A percentile compares a stretch with the other conserved stretches of the same genome.
Evolutionary conservation across 73 alveolate genomes (phyloP).

Genomic region (Strombidium stylifer): DNA sequence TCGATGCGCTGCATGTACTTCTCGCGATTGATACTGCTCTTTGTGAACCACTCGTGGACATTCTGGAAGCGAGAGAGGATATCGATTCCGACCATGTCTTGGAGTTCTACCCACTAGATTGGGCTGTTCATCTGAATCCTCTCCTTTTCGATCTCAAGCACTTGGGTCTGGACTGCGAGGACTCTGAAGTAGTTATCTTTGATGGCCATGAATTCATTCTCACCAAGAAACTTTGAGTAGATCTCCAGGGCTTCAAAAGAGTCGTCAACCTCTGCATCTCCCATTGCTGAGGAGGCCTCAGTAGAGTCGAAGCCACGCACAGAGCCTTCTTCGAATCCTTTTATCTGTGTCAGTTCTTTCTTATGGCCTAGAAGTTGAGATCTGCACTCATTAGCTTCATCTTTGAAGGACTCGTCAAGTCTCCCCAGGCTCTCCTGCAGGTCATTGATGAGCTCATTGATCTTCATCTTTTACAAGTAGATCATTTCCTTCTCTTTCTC

Average conservation of each 20-base stretch:
- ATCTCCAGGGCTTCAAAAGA: slow-evolving; percentile 47
- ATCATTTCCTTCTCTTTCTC: no score
- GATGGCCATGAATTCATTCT: slow-evolving; percentile 44
- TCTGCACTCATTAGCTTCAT: no score
- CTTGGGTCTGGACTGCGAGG: slow-evolving; percentile 30
- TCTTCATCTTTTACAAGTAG: no score
- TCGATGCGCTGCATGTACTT: slow-evolving; percentile 48
- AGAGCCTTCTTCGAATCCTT: no score
- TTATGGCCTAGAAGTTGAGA: no score
- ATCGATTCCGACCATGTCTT: slow-evolving; percentile 5
- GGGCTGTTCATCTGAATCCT: slow-evolving; percentile 40
- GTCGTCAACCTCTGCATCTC: no score
- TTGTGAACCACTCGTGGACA: slow-evolving; percentile 31
- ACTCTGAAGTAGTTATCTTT: slow-evolving; percentile 50
- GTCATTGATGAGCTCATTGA: no score
- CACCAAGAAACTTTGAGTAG: slow-evolving; percentile 53
- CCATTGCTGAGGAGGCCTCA: no score
- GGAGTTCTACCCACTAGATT: slow-evolving; percentile 10
- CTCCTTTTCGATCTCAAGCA: slow-evolving; percentile 26
- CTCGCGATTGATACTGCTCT: slow-evolving; percentile 43
- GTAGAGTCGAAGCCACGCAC: no score
- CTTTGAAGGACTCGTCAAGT: no score
- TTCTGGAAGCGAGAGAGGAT: background rate
- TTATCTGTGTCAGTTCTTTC: no score
- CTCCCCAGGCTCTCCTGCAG: no score